Percentiles rank a stretch among this genome's conserved stretches.
Evolutionary conservation across 176 grass and related monocot species (phyloP).

Genomic region (maize (Zea mays)): Zm-B73-REFERENCE-NAM-5.0 NC_050097.1:243309501-243310000

Average conservation of each 20-base stretch:
- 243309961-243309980: slow-evolving; percentile 92
- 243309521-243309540: slow-evolving; percentile 72
- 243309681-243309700: slow-evolving; percentile 95
- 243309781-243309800: slow-evolving; percentile 91
- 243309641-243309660: slow-evolving; percentile 94
- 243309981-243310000: slow-evolving; percentile 98
- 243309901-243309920: slow-evolving; percentile 82
- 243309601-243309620: slow-evolving; percentile 95
- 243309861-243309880: slow-evolving; percentile 89
- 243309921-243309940: slow-evolving; percentile 93
- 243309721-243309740: slow-evolving; percentile 84
- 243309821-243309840: slow-evolving; percentile 86
- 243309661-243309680: slow-evolving; percentile 88
- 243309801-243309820: slow-evolving; percentile 90
- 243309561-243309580: slow-evolving; percentile 92
- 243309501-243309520: slow-evolving; percentile 74
- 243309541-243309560: slow-evolving; percentile 73
- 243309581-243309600: slow-evolving; percentile 93
- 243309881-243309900: slow-evolving; percentile 81
- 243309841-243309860: slow-evolving; percentile 92
- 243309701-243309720: slow-evolving; percentile 67
- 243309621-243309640: slow-evolving; percentile 90
- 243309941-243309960: slow-evolving; percentile 87
- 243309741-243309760: slow-evolving; percentile 80
- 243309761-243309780: slow-evolving; percentile 95